Base-by-base conservation (phyloP, 2,329 filamentous ascomycete genomes). In the Fusarium tuaranense region DNA sequence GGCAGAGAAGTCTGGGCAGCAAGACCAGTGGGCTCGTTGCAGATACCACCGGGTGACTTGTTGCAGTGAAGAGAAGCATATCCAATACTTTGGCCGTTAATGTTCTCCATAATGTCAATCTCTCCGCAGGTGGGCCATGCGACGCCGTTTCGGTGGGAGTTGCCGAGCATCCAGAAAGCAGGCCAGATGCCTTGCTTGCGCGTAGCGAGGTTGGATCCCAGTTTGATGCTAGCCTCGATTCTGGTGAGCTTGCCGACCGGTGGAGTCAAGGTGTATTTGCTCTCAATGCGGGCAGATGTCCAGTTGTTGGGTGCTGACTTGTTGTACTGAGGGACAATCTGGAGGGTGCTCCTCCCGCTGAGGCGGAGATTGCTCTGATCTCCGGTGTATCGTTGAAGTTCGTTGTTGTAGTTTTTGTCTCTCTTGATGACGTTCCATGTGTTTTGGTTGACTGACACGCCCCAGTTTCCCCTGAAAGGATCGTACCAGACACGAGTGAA, bases 161-260 rank as follows among this genome's bases (percentile, higher is more conserved):
- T 84, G 46, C 89, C 88, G 18, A 90, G 83, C 70, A 89, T 82
- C 88, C 88, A 91, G 76, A 90, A 90, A 1, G 89, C 89, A 0
- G 89, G 88, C 89, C 88, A 91, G 60, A 90, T 83, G 6, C 89
- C 89, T 73, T 89, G 83, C 80, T 89, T 88, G 51, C 79, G 78
- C 3, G 83, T 82, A 48, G 78, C 76, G 1, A 79, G 48, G 78
- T 85, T 85, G 68, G 76, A 76, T 14, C 87, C 89, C 57, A 89
- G 82, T 39, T 87, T 85, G 55, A 90, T 80, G 27, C 79, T 78
- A 6, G 85, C 84, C 69, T 89, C 85, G 32, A 87, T 81, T 46
- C 84, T 80, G 25, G 87, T 89, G 34, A 86, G 76, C 68, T 84
- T 84, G 70, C 87, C 87, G 2, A 82, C 69, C 1, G 74, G 68